These are phyloP conservation scores for Leptodontidium sp. DNA, from an alignment of 2,329 filamentous ascomycete genomes.

Conservation along the genomic window DNA sequence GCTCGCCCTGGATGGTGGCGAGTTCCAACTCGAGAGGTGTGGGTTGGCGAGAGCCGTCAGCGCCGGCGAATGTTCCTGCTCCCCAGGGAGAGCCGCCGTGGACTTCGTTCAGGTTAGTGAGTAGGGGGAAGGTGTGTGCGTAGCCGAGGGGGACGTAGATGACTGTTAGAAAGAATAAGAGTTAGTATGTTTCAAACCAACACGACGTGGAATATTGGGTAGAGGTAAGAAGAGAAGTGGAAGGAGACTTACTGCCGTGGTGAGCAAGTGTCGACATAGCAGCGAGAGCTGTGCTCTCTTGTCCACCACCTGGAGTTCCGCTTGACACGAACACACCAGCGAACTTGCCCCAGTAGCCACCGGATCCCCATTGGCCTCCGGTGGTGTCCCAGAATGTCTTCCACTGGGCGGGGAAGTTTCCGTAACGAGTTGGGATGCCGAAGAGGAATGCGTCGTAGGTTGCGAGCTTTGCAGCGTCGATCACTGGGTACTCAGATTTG, in stretches of 20 bases:
- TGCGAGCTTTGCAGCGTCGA: constrained; percentile 66
- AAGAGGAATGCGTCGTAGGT: constrained; percentile 89
- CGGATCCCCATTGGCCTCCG: constrained; percentile 81
- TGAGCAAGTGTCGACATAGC: constrained; percentile 87
- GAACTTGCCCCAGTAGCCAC: constrained; percentile 85
- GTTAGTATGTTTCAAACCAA: not conserved
- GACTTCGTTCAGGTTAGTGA: constrained; percentile 78
- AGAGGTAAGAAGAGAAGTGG: not conserved
- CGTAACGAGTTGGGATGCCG: constrained; percentile 94
- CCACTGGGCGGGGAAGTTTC: constrained; percentile 97
- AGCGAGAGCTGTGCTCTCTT: constrained; percentile 86
- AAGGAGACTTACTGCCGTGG: constrained; percentile 69
- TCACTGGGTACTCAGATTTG: constrained; percentile 74
- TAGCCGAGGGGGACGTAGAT: constrained; percentile 97
- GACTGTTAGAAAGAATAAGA: constrained; percentile 50
- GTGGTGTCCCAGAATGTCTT: constrained; percentile 89
- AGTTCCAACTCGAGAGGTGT: constrained; percentile 77
- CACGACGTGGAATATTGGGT: not conserved
- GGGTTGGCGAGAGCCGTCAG: constrained; percentile 87
- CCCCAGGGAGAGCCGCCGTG: constrained; percentile 83
- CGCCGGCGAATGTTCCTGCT: constrained; percentile 50
- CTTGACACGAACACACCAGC: constrained; percentile 92
- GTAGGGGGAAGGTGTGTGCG: constrained; percentile 75
- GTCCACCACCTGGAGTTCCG: constrained; percentile 84
- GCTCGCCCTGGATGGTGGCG: constrained; percentile 83